Percentiles rank a stretch among this genome's conserved stretches.
phyloP scores from a whole-genome alignment of 371 early-diverging fungal species.

The Mortierella sp. region DNA sequence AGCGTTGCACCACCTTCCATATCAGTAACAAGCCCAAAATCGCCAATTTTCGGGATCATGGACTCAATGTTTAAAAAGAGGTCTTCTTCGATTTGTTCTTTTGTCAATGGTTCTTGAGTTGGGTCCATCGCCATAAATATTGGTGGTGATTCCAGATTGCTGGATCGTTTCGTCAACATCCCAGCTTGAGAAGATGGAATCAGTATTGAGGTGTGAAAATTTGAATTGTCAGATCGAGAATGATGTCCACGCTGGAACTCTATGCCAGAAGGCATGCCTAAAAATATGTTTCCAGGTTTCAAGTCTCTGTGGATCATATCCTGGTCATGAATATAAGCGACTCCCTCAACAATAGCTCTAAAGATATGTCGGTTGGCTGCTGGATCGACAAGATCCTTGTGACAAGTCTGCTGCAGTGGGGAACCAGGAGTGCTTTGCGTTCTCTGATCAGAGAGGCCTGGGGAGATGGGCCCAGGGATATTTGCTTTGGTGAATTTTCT shows the following conservation, averaged over 20 bases:
- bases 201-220: background rate
- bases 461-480: slow-evolving; percentile 17
- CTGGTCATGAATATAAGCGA: slow-evolving; percentile 79
- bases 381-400: slow-evolving; percentile 58
- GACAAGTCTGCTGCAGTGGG: slow-evolving; percentile 46
- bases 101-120: slow-evolving; percentile 18
- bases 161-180: slow-evolving; percentile 2
- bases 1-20: slow-evolving; percentile 54
- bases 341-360: slow-evolving; percentile 70
- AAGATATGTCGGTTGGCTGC: slow-evolving; percentile 63
- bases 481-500: slow-evolving; percentile 12
- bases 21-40: slow-evolving; percentile 87
- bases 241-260: slow-evolving; percentile 26
- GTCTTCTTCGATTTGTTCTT: slow-evolving; percentile 54
- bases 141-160: background rate
- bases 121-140: background rate
- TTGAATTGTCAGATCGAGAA: slow-evolving; percentile 10
- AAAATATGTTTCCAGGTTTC: slow-evolving; percentile 85
- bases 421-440: slow-evolving; percentile 53
- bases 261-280: slow-evolving; percentile 54
- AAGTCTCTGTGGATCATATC: slow-evolving; percentile 85
- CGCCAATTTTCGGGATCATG: slow-evolving; percentile 85
- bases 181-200: slow-evolving; percentile 1
- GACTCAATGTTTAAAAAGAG: slow-evolving; percentile 61
- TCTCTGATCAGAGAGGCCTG: slow-evolving; percentile 16